Evolutionary conservation across 148 eudicot genomes (phyloP).

Genomic region (Spergularia marina): DNA sequence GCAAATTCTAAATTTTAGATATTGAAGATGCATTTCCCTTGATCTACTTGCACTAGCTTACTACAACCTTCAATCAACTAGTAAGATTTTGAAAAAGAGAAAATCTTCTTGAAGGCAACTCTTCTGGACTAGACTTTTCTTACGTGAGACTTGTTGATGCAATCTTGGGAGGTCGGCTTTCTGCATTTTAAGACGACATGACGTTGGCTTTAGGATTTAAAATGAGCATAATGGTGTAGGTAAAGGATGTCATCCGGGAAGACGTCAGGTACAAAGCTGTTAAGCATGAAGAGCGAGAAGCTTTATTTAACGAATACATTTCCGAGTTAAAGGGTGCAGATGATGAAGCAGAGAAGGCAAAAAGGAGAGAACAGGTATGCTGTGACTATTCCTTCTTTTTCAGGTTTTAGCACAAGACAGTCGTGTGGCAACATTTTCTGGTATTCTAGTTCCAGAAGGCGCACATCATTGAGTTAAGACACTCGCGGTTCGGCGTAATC

Average conservation of each 20-base stretch:
- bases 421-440: background rate
- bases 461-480: background rate
- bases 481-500: background rate
- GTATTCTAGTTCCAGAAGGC: background rate
- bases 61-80: background rate
- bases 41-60: background rate
- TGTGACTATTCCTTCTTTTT: background rate
- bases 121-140: background rate
- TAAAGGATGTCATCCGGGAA: conserved; percentile 76
- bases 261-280: conserved; percentile 87
- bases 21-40: background rate
- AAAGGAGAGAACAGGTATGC: conserved; percentile 81
- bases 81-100: background rate
- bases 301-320: conserved; percentile 69
- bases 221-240: conserved; percentile 38
- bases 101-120: background rate
- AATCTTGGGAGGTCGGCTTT: background rate
- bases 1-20: background rate
- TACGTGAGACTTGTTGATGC: background rate
- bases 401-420: background rate
- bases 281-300: conserved; percentile 86
- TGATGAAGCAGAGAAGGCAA: conserved; percentile 67
- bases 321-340: conserved; percentile 67
- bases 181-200: background rate
- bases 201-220: background rate